Evolutionary conservation across 2,329 filamentous ascomycete species (phyloP).

Genomic region (Cladophialophora yegresii): DNA sequence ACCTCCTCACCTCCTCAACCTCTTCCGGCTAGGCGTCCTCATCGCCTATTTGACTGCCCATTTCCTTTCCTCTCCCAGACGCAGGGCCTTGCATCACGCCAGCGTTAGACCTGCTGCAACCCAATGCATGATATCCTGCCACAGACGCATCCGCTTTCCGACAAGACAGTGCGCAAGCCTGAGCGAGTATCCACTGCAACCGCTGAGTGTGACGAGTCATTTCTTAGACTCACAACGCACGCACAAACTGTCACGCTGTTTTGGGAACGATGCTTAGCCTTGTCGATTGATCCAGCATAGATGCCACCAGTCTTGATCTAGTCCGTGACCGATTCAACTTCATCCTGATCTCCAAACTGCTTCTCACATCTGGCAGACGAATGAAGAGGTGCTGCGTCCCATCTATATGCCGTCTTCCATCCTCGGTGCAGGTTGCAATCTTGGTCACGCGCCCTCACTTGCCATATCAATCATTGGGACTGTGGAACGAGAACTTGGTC

Average conservation of each 20-base stretch:
- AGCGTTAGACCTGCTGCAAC: conserved; percentile 7
- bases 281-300: conserved; percentile 1
- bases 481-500: background rate
- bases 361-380: background rate
- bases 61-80: background rate
- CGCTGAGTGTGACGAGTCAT: background rate
- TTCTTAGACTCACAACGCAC: background rate
- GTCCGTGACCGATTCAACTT: background rate
- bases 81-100: conserved; percentile 3
- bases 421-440: background rate
- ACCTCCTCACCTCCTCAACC: background rate
- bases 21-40: background rate
- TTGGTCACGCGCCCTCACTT: background rate
- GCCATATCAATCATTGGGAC: background rate
- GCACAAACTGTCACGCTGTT: background rate
- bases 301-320: background rate
- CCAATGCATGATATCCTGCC: conserved; percentile 4
- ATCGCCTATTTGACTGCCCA: background rate
- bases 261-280: conserved; percentile 1
- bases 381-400: background rate
- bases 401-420: background rate
- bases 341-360: background rate
- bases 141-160: background rate
- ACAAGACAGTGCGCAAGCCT: background rate
- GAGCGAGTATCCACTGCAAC: background rate